Base-by-base conservation (phyloP, 2,329 filamentous ascomycete genomes). In the Grosmannia clavigera region DNA sequence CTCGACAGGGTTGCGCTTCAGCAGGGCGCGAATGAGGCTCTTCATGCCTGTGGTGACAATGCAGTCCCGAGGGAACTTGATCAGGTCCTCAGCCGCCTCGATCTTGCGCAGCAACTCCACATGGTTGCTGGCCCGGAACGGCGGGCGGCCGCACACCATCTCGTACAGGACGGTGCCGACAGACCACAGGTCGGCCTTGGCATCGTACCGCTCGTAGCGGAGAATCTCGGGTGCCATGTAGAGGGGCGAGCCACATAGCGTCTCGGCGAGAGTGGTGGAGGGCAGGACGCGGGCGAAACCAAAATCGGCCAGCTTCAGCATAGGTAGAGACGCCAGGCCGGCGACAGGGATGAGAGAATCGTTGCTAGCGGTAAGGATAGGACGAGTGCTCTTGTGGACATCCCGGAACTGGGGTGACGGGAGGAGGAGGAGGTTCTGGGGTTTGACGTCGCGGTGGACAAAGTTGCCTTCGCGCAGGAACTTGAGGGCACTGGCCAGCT, bases 141-240 rank as follows among this genome's bases (percentile, higher is more conserved):
- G 94, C 27, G 94, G 91, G 63, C 84, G 87, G 58, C 92, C 92
- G 7, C 86, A 89, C 63, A 94, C 84, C 92, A 99, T 96, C 74
- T 99, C 94, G 70, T 90, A 96, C 29, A 95, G 76, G 10, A 99
- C 94, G 22, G 94, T 96, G 57, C 94, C 94, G 40, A 96, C 90
- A 27, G 94, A 99, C 94, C 94, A 99, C 40, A 99, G 76, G 75
- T 99, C 94, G 55, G 92, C 92, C 73, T 95, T 95, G 64, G 92
- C 90, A 74, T 96, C 92, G 72, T 99, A 99, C 69, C 92, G 92
- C 72, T 99, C 92, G 68, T 97, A 99, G 62, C 92, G 86, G 63
- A 99, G 78, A 64, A 99, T 99, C 75, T 99, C 94, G 4, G 94
- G 94, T 0, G 94, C 94, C 94, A 99, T 99, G 75, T 99, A 99